A percentile compares a stretch with the other conserved stretches of the same genome.
These are phyloP conservation scores for Viola odorata DNA, from an alignment of 345 rosid species.

Conservation along the genomic window DNA sequence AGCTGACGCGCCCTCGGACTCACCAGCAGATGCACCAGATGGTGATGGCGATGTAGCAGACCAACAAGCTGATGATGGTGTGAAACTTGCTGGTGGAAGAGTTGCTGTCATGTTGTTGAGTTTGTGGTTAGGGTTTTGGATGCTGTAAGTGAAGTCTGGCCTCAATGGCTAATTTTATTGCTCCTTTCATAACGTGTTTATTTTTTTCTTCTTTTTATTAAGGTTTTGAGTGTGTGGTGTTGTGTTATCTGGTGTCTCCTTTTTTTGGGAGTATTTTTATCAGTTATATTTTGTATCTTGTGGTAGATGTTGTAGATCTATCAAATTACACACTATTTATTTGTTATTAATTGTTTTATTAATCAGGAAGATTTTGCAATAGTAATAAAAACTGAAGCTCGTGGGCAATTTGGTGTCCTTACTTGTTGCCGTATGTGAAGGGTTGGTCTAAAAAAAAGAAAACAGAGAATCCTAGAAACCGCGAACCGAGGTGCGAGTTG, in stretches of 20 bases:
- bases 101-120: constrained; percentile 34
- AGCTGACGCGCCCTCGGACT: constrained; percentile 38
- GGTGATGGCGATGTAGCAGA: constrained; percentile 40
- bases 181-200: constrained; percentile 3
- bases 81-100: constrained; percentile 30
- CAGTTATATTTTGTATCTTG: constrained; percentile 10
- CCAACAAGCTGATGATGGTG: constrained; percentile 49
- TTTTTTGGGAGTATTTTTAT: constrained; percentile 2
- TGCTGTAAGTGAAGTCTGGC: constrained; percentile 31
- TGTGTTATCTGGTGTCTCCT: background rate
- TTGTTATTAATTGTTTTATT: background rate
- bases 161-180: constrained; percentile 13
- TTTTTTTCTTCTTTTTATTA: constrained; percentile 6
- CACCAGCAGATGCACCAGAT: constrained; percentile 68
- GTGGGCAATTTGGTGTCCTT: constrained; percentile 6
- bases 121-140: constrained; percentile 32
- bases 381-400: background rate
- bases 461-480: too few relatives aligned
- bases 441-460: too few relatives aligned
- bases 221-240: constrained; percentile 9
- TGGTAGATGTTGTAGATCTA: constrained; percentile 17
- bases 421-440: too few relatives aligned
- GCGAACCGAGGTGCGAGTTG: too few relatives aligned
- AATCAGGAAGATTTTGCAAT: constrained; percentile 15
- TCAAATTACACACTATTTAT: background rate